Base-by-base conservation (phyloP, 352 stramenopile species). In the Phytophthora niederhauseri region DNA sequence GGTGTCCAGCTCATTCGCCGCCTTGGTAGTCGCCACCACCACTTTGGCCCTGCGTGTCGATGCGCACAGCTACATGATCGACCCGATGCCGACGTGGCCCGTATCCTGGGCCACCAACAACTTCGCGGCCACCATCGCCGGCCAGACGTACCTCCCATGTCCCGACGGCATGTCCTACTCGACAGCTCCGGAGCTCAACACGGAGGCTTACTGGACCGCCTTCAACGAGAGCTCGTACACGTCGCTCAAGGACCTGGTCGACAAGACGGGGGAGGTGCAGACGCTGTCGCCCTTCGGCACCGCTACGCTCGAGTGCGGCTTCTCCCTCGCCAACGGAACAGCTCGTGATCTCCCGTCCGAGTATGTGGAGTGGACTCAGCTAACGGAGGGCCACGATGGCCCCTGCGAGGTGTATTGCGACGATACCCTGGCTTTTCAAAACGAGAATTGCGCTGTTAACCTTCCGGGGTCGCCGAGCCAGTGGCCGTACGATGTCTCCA, bases 391-490 rank as follows among this genome's bases (percentile, higher is more conserved):
- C 48, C 76, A 84, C 54, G 64, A 85, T 11, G 78, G 76, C n/a
- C 78, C 78, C n/a, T 87, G 78, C 34, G 74, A 87, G 57, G 65
- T 87, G 49, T 83, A 72, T 66, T 87, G 76, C 60, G 76, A 86
- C 67, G 73, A 77, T 48, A 63, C 54, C 15, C 60, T 71, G 22
- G 76, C 68, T 0, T 81, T 76, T 22, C 55, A 82, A 28, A 72
- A 84, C 63, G 72, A 75, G n/a, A 80, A 87, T 56, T 84, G 78
- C 30, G 62, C 69, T 2, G 64, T 72, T 0, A 70, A 80, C 50
- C 77, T 80, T 64, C 58, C 61, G 0, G 67, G 59, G 4, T 50
- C 45, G 3, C 55, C 61, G 12, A 64, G 57, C 7, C 36, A 72
- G 19, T 67, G 64, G 57, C 58, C 64, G 4, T 68, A 73, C 69